Evolutionary conservation across 495 filamentous ascomycete species (phyloP), one percentile per base, ranked within the genome.

Genomic region (Lophium mytilinum): DNA sequence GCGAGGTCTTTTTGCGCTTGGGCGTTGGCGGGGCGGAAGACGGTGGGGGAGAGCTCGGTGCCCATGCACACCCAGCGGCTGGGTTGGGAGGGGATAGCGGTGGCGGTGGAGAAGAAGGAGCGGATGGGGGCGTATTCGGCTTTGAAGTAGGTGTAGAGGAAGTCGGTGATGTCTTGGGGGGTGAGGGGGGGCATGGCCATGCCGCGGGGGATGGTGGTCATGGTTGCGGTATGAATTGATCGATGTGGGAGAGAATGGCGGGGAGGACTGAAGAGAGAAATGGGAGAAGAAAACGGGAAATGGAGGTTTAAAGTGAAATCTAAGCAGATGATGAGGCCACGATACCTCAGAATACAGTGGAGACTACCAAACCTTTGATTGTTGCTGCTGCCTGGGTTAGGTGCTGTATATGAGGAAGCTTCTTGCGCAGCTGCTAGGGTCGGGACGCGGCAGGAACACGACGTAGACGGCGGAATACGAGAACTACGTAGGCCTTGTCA

Each of bases 1-100:
- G 60, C 61, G 43, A 64, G 61, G 48, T 64, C 61, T 36, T 64
- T 64, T n/a, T 64, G 61, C 1, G 61, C 57, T 45, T 64, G 61
- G 1, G 61, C 61, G 49, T 64, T 64, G 2, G 61, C 61, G 49
- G 61, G 53, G 10, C 61, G 57, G 42, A 60, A 56, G 19, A 19
- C 8, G 37, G 57, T 40, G 15, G 61, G 61, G 11, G 37, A 9
- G 18, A 64, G 57, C 46, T 64, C 61, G 53, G 57, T 57, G 30
- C 61, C 61, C 57, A 60, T 60, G 40, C 10, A 21, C 0, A 59
- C 37, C 61, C 61, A 64, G 48, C 61, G 61, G 15, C 49, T 37
- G 12, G 57, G 37, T 24, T 56, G 56, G 40, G 50, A 49, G 5
- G 61, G 61, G 9, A 57, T 57, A 17, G 61, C 61, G 19, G 57